Evolutionary conservation across 805 yeast species (phyloP).

Genomic region (Crinitomyces ghanaensis): DNA sequence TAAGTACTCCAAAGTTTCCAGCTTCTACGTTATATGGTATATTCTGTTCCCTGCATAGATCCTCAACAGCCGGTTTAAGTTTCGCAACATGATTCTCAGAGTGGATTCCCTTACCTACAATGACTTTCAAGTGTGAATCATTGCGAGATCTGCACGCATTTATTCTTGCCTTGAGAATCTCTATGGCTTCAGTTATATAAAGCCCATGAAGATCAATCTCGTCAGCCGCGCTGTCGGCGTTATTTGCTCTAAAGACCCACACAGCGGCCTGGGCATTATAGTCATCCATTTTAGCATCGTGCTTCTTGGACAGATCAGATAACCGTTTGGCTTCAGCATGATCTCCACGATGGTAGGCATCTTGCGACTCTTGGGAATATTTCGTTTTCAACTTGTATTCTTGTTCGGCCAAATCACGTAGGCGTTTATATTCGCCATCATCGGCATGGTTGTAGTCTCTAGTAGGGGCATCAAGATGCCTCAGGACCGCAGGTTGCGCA

Average conservation of each 20-base stretch:
- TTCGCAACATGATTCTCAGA: conserved; percentile 75
- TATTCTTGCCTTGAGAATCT: conserved; percentile 61
- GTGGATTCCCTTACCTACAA: conserved; percentile 90
- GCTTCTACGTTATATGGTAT: conserved; percentile 52
- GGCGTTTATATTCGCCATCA: conserved; percentile 39
- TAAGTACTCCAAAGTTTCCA: conserved; percentile 70
- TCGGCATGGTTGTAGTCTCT: conserved; percentile 30
- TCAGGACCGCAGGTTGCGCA: too few relatives aligned
- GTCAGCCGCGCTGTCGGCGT: conserved; percentile 70
- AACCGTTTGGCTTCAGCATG: conserved; percentile 59
- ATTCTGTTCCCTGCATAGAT: conserved; percentile 55
- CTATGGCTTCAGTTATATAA: conserved; percentile 78
- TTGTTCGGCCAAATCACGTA: conserved; percentile 56
- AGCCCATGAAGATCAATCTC: conserved; percentile 93
- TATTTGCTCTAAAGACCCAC: conserved; percentile 78
- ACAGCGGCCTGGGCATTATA: conserved; percentile 70
- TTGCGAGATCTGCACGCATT: conserved; percentile 45
- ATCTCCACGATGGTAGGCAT: conserved; percentile 67
- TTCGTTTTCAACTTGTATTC: conserved; percentile 47
- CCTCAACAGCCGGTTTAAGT: conserved; percentile 79
- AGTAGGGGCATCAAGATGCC: conserved; percentile 4
- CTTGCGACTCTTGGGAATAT: conserved; percentile 57
- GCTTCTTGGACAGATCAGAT: conserved; percentile 56
- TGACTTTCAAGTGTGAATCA: conserved; percentile 59
- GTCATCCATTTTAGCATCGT: conserved; percentile 48